Conservation (phyloP, 2,329 filamentous ascomycete species). For the Colletotrichum brevisporum region DNA sequence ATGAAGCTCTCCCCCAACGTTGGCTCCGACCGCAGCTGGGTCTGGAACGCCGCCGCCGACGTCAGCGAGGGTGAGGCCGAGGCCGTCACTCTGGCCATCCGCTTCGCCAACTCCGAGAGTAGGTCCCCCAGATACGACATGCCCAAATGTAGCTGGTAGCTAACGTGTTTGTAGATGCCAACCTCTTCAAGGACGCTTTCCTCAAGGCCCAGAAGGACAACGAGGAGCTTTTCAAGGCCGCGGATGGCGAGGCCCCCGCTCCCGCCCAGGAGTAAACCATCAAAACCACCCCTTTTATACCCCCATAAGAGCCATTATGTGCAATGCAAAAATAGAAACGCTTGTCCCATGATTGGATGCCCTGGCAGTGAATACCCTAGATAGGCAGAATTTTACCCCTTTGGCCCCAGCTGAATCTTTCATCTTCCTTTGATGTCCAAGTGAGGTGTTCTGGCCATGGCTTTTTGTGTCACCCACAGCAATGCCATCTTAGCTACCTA, state of each 20-base stretch:
- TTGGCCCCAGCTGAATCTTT: background rate
- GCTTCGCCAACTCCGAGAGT: slow-evolving; percentile 98
- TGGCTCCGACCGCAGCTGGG: slow-evolving; percentile 98
- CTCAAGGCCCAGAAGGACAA: slow-evolving; percentile 98
- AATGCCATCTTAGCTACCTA: no score
- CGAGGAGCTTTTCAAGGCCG: slow-evolving; percentile 82
- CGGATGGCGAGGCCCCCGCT: slow-evolving; percentile 45
- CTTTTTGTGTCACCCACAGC: no score
- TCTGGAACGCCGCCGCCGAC: slow-evolving; percentile 98
- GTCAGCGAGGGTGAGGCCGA: slow-evolving; percentile 98
- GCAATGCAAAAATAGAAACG: slow-evolving; percentile 30
- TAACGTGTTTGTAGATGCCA: slow-evolving; percentile 79
- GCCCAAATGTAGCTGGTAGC: slow-evolving; percentile 16
- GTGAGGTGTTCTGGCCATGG: no score
- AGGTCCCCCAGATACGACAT: slow-evolving; percentile 56
- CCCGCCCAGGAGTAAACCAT: slow-evolving; percentile 41
- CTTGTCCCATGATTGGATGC: slow-evolving; percentile 30
- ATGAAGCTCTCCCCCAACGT: slow-evolving; percentile 99
- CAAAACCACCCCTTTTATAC: background rate
- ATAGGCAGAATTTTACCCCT: slow-evolving; percentile 30
- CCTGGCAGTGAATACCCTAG: slow-evolving; percentile 21
- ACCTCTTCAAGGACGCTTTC: slow-evolving; percentile 97
- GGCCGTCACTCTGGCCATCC: slow-evolving; percentile 94
- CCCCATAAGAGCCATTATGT: slow-evolving; percentile 18
- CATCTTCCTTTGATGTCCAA: background rate